Base-by-base conservation (phyloP, 2,329 filamentous ascomycete genomes). In the Cryoendolithus antarcticus region DNA sequence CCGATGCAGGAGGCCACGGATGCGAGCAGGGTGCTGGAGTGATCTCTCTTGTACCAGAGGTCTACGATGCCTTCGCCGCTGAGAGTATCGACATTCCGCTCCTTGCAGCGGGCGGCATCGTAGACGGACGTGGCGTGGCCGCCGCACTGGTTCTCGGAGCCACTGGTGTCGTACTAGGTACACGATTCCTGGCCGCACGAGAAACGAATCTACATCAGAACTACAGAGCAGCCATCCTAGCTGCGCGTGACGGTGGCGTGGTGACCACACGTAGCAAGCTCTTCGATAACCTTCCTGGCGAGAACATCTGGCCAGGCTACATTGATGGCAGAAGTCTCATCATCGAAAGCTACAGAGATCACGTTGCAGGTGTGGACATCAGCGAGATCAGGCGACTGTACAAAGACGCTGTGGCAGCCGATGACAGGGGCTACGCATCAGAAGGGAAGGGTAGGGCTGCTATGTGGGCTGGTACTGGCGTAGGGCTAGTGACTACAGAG, bases 1-100 rank as follows among this genome's bases (percentile, higher is more conserved):
- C 66, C 4, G 77, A 81, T 56, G 77, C 76, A 1, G 77, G 76
- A 4, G 77, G 77, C 0, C 77, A 81, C 51, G 75, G 77, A 46
- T 70, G 72, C 32, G 63, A 63, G 1, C 57, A 60, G 12, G 74
- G 71, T 2, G 67, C 70, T 2, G 67, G 75, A 4, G 57, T 80
- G 2, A 54, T 79, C 2, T 62, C 67, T 2, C 56, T 81, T 3
- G 54, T 81, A 32, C 74, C 74, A 0, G 76, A 80, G 57, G 65
- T 77, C 9, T 57, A 55, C 32, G 65, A 68, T 42, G 62, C 70
- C 41, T 34, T 34, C 33, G 8, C 9, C 9, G 8, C 8, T 11
- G 34, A 12, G 32, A 29, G 7, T 6, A 44, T 78, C 11, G 58
- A 50, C 2, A 34, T 53, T 12, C 48, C 44, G 29, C 33, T 35